A percentile compares a stretch with the other conserved stretches of the same genome.
These are phyloP conservation scores for Plenodomus lindquistii DNA, from an alignment of 2,329 filamentous ascomycete genomes.

Conservation along the genomic window DNA sequence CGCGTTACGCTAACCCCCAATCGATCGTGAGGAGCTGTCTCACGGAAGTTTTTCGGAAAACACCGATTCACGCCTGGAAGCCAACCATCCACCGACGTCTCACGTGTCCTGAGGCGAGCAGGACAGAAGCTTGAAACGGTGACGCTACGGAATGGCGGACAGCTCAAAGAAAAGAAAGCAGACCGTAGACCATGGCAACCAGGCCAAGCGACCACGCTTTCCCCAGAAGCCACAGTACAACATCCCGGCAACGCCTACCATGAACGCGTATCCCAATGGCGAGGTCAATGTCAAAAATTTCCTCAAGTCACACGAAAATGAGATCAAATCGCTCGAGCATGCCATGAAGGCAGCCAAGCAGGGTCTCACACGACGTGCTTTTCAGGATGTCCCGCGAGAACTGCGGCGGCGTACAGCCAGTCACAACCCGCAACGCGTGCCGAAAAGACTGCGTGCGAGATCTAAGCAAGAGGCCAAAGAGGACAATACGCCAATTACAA, in stretches of 20 bases:
- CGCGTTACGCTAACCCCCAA: slow-evolving; percentile 14
- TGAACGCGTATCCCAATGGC: slow-evolving; percentile 66
- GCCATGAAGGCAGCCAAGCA: slow-evolving; percentile 77
- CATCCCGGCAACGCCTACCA: slow-evolving; percentile 35
- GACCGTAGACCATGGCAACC: slow-evolving; percentile 12
- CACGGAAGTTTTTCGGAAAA: neutral
- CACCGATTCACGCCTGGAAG: neutral
- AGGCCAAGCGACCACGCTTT: slow-evolving; percentile 33
- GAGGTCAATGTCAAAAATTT: slow-evolving; percentile 86
- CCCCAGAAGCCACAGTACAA: slow-evolving; percentile 27
- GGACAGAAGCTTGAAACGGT: neutral
- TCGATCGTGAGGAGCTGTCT: slow-evolving; percentile 9
- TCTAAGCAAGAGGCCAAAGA: slow-evolving; percentile 77
- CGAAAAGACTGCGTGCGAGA: slow-evolving; percentile 71
- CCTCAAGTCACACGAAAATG: slow-evolving; percentile 81
- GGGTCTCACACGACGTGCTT: slow-evolving; percentile 70
- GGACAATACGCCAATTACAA: slow-evolving; percentile 86
- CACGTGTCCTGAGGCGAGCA: neutral
- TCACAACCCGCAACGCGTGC: slow-evolving; percentile 91
- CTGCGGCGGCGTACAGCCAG: slow-evolving; percentile 87
- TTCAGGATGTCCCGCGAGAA: slow-evolving; percentile 85
- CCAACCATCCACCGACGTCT: neutral
- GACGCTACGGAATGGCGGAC: slow-evolving; percentile 22
- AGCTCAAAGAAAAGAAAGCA: slow-evolving; percentile 30
- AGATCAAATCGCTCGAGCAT: slow-evolving; percentile 82